Evolutionary conservation across 148 eudicot genomes (phyloP).

Genomic region (Persicaria tinctoria): DNA sequence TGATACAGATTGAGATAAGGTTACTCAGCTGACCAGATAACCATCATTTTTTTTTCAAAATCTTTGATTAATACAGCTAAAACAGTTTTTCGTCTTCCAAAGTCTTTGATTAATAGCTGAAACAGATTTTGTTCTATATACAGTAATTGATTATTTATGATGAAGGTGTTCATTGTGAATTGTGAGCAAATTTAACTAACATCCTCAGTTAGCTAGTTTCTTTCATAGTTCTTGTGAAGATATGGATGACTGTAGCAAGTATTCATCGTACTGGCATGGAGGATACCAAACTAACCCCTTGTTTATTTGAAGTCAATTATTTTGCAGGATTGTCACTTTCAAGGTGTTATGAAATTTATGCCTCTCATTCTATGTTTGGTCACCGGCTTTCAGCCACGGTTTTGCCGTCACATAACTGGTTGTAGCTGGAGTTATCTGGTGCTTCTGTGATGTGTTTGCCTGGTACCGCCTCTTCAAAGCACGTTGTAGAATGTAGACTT

Average conservation of each 20-base stretch:
- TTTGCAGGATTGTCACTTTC: background rate
- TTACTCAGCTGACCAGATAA: conserved; percentile 38
- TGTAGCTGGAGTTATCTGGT: background rate
- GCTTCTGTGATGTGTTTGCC: background rate
- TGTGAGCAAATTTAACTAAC: no score
- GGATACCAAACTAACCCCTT: no score
- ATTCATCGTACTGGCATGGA: no score
- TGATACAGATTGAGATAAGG: conserved; percentile 30
- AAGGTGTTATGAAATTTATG: background rate
- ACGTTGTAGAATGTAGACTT: background rate
- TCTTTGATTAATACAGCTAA: background rate
- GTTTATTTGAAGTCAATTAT: no score
- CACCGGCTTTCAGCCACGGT: background rate
- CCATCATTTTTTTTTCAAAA: background rate
- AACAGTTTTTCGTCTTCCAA: background rate
- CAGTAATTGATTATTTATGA: no score
- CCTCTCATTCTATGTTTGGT: background rate
- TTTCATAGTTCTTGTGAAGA: no score
- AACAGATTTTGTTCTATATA: no score
- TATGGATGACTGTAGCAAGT: no score
- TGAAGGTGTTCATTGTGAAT: no score
- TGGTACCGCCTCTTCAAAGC: background rate
- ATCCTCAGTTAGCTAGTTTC: no score
- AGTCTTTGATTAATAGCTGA: background rate
- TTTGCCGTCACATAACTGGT: background rate